A percentile compares a stretch with the other conserved stretches of the same genome.
Evolutionary conservation across 1,284 basidiomycete genomes (phyloP).

Genomic region (Phenoliferia sp.): DNA sequence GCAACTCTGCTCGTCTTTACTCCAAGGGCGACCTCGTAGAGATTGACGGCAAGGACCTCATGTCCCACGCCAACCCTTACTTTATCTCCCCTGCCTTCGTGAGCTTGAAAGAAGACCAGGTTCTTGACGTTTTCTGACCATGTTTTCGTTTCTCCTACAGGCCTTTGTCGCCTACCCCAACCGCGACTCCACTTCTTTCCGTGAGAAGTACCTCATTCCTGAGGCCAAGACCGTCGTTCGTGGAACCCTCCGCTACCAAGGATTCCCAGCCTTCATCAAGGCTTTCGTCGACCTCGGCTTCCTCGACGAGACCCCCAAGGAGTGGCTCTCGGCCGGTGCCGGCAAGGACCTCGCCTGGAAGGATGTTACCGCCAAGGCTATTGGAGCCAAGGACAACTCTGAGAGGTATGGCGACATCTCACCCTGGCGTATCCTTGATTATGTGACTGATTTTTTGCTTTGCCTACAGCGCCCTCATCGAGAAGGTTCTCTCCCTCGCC

Average conservation of each 20-base stretch:
- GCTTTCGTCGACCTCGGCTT: constrained; percentile 84
- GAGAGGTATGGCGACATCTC: constrained; percentile 59
- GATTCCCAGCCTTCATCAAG: constrained; percentile 95
- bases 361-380: constrained; percentile 73
- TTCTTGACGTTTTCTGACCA: too few relatives aligned
- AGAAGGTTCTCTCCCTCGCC: constrained; percentile 64
- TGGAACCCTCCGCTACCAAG: constrained; percentile 92
- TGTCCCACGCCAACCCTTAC: constrained; percentile 84
- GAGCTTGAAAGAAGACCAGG: too few relatives aligned
- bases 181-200: constrained; percentile 86
- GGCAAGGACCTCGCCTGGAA: constrained; percentile 62
- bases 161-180: constrained; percentile 98
- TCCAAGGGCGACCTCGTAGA: constrained; percentile 60
- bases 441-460: constrained; percentile 24
- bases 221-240: constrained; percentile 90
- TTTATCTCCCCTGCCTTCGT: constrained; percentile 75
- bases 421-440: background rate
- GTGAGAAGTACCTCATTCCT: constrained; percentile 77
- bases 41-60: constrained; percentile 65
- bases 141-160: constrained; percentile 50
- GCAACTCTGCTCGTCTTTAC: constrained; percentile 85
- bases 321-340: constrained; percentile 61
- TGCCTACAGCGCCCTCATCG: constrained; percentile 54
- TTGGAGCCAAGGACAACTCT: constrained; percentile 62
- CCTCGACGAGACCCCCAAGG: constrained; percentile 70